A percentile compares a stretch with the other conserved stretches of the same genome.
phyloP scores from a whole-genome alignment of 108 stramenopile genomes.

The Ochromonas danica region DNA sequence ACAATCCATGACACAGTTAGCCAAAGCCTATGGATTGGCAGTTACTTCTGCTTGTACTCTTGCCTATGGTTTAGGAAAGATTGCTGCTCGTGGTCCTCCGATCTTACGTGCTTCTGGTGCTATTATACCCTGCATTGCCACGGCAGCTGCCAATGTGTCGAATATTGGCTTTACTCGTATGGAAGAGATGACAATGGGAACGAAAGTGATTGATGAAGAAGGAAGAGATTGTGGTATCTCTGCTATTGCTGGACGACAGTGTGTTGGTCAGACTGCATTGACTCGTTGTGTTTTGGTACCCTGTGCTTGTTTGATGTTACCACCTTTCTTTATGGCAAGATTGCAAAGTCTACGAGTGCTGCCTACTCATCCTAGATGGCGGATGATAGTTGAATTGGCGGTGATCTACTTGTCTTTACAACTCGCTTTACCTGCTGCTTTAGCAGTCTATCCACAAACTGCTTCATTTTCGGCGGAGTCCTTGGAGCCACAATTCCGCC shows the following conservation, averaged over 20 bases:
- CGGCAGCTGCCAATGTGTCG: slow-evolving; percentile 11
- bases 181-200: background rate
- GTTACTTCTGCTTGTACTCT: slow-evolving; percentile 3
- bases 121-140: slow-evolving; percentile 20
- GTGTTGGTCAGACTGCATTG: background rate
- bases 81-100: background rate
- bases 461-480: background rate
- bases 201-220: background rate
- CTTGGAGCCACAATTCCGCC: background rate
- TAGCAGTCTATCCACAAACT: slow-evolving; percentile 21
- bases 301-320: slow-evolving; percentile 10
- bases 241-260: background rate
- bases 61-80: background rate
- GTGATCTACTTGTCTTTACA: background rate
- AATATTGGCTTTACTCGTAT: slow-evolving; percentile 18
- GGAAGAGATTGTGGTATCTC: background rate
- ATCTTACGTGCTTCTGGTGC: background rate
- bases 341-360: background rate
- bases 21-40: background rate
- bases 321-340: background rate
- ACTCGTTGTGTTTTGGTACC: slow-evolving; percentile 21
- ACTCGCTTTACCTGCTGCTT: slow-evolving; percentile 1
- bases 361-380: background rate
- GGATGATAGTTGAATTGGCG: background rate
- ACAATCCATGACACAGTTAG: background rate